phyloP scores from a whole-genome alignment of 192 early-diverging fungal genomes.

The Backusella morwellensis region DNA sequence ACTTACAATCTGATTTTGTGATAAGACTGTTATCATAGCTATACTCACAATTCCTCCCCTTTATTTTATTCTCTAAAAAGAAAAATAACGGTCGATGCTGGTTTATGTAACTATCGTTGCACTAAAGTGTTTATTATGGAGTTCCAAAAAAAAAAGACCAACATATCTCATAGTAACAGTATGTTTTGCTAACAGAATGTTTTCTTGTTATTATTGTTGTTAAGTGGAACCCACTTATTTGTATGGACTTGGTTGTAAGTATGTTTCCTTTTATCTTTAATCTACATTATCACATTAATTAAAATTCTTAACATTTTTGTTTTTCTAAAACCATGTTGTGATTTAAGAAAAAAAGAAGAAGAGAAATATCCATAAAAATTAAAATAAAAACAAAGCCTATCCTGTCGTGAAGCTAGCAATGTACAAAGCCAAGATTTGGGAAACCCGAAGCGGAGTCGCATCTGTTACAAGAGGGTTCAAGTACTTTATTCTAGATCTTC shows the following conservation, averaged over 20 bases:
- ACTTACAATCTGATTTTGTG: not conserved
- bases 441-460: not conserved
- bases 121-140: not conserved
- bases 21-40: not conserved
- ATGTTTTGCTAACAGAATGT: not conserved
- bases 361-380: not conserved
- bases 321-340: not conserved
- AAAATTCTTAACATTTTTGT: slow-evolving; percentile 3
- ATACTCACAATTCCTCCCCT: not conserved
- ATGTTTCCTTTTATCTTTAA: not conserved
- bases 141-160: not conserved
- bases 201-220: not conserved
- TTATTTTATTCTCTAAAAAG: not conserved
- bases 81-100: not conserved
- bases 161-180: not conserved
- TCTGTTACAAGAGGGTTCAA: not conserved
- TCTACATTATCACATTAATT: not conserved
- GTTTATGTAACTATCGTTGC: not conserved
- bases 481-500: slow-evolving; percentile 1
- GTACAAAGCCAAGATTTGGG: not conserved
- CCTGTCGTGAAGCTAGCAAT: not conserved
- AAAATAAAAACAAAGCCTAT: not conserved
- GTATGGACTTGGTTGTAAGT: not conserved
- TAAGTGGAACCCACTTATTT: not conserved
- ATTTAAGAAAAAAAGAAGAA: not conserved